Evolutionary conservation across 2,329 filamentous ascomycete genomes (phyloP), one percentile per base, ranked within the genome.

Genomic region (Xylariaceae sp.): DNA sequence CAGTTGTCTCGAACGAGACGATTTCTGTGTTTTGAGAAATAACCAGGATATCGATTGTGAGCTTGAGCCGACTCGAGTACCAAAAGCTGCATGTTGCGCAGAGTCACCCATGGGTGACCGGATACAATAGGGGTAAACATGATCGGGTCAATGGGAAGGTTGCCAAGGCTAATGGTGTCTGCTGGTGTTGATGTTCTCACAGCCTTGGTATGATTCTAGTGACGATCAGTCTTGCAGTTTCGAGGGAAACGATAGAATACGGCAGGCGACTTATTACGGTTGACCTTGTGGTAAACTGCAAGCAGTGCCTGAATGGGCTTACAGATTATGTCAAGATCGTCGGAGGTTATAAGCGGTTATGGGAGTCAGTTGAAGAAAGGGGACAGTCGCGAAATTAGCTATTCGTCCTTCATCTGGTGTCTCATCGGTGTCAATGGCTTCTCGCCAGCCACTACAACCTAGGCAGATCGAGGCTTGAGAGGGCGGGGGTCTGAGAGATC

Each of bases 131-230:
- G 59, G 57, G 44, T 57, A 52, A 30, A 30, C 23, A 49, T 41
- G 13, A 41, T 39, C 9, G 30, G 30, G 57, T 56, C 39, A 60
- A 57, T 49, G 53, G 53, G 51, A 59, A 55, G 59, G 30, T 61
- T 63, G 58, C 67, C 66, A 67, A 66, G 67, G 65, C 68, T 67
- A 68, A 65, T 69, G 56, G 65, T 51, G 61, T 53, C 50, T 45
- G 63, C 53, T 63, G 61, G 65, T 62, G 61, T 67, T 68, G 68
- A 69, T 67, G 68, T 68, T 66, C 68, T 70, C 58, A 50, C 50
- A 50, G 17, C 51, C 39, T 47, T 35, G 30, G 49, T 34, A 61
- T 9, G 18, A 55, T 41, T 39, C 17, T 49, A 17, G 37, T 45
- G 53, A 41, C 37, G 2, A 10, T 41, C 37, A 9, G 15, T 39